Conservation (phyloP, 768 basidiomycete genomes). For the Rubroboletus pulcherrimus region DNA sequence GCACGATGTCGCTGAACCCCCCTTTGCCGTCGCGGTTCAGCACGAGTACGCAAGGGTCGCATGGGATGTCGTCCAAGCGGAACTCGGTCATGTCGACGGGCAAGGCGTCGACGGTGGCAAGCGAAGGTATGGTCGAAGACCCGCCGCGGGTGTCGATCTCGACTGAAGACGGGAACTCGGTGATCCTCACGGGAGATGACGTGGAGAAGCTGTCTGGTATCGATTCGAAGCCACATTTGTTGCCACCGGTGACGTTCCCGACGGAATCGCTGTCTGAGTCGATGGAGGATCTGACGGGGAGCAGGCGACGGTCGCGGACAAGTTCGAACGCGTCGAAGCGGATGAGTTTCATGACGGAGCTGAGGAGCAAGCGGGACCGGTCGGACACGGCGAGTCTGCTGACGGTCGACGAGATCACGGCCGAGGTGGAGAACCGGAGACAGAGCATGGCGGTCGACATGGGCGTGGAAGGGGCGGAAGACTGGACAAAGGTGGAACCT, state of each 20-base stretch:
- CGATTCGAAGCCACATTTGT: conserved; percentile 49
- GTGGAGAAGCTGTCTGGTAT: conserved; percentile 29
- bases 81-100: conserved; percentile 36
- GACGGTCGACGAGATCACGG: conserved; percentile 97
- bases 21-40: conserved; percentile 39
- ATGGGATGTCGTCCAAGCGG: conserved; percentile 48
- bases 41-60: conserved; percentile 33
- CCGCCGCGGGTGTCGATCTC: conserved; percentile 74
- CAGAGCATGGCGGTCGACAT: conserved; percentile 46
- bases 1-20: conserved; percentile 41
- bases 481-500: conserved; percentile 70
- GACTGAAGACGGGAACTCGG: conserved; percentile 63
- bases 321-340: conserved; percentile 55
- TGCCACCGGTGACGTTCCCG: conserved; percentile 77
- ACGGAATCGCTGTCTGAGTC: conserved; percentile 80
- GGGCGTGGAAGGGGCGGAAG: conserved; percentile 53
- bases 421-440: conserved; percentile 74
- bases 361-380: conserved; percentile 76
- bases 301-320: conserved; percentile 36
- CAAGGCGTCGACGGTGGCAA: conserved; percentile 26
- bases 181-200: conserved; percentile 57
- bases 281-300: conserved; percentile 51
- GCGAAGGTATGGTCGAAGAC: conserved; percentile 37
- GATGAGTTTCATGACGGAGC: conserved; percentile 77
- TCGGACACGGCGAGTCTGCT: conserved; percentile 89